Conservation (phyloP, 176 grass and related monocot species). For the Metroxylon sagu region DNA sequence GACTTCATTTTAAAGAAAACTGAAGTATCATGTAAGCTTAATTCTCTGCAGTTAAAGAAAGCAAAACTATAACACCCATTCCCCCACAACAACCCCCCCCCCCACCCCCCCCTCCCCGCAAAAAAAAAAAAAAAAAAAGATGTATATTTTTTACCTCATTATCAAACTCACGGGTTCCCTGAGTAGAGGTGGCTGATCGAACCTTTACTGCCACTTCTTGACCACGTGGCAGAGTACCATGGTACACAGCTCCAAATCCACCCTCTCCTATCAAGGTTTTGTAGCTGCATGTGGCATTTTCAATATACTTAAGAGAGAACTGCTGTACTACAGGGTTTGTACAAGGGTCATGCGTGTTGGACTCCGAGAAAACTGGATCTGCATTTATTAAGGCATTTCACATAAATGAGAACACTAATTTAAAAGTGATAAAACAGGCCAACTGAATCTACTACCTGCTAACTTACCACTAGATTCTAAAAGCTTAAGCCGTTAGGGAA, state of each 20-base stretch:
- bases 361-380: constrained; percentile 56
- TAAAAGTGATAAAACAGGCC: too few species aligned
- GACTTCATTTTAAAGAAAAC: too few species aligned
- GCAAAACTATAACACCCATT: too few species aligned
- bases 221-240: constrained; percentile 50
- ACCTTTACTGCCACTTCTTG: constrained; percentile 74
- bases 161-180: constrained; percentile 68
- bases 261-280: constrained; percentile 67
- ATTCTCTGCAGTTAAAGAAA: too few species aligned
- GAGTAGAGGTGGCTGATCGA: constrained; percentile 49
- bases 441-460: too few species aligned
- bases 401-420: not conserved
- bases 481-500: too few species aligned
- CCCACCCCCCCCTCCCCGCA: too few species aligned
- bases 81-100: too few species aligned
- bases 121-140: too few species aligned
- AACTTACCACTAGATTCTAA: too few species aligned
- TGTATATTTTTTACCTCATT: constrained; percentile 39
- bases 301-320: constrained; percentile 47
- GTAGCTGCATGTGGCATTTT: constrained; percentile 44
- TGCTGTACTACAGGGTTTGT: constrained; percentile 45
- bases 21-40: too few species aligned
- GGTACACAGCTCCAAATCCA: constrained; percentile 73
- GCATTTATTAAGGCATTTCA: constrained; percentile 13
- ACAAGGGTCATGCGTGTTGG: constrained; percentile 19